phyloP scores from a whole-genome alignment of 176 grass and related monocot species.

The Poa annua region DNA sequence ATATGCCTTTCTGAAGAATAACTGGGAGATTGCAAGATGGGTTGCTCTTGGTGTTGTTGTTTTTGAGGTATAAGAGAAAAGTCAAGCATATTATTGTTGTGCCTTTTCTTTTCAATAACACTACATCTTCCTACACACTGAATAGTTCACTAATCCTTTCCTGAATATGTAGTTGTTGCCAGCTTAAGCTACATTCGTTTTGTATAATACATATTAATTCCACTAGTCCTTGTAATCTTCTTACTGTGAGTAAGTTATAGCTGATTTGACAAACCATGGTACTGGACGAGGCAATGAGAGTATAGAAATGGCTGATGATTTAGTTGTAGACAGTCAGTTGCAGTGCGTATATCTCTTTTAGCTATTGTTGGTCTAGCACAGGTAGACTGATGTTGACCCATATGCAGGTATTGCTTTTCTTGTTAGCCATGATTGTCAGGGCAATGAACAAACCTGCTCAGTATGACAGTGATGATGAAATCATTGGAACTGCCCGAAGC shows the following conservation, averaged over 20 bases:
- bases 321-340: slow-evolving; percentile 9
- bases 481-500: slow-evolving; percentile 53
- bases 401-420: slow-evolving; percentile 76
- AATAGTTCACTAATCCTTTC: slow-evolving; percentile 1
- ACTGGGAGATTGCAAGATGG: slow-evolving; percentile 96
- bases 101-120: background rate
- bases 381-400: slow-evolving; percentile 3
- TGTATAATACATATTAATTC: slow-evolving; percentile 23
- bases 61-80: slow-evolving; percentile 73
- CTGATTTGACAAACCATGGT: background rate
- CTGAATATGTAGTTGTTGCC: background rate
- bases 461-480: slow-evolving; percentile 95
- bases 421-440: slow-evolving; percentile 84
- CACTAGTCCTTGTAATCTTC: slow-evolving; percentile 12
- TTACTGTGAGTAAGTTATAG: background rate
- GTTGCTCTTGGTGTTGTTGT: slow-evolving; percentile 78
- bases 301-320: slow-evolving; percentile 22
- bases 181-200: slow-evolving; percentile 22
- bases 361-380: background rate
- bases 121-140: background rate
- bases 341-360: background rate
- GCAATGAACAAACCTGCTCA: slow-evolving; percentile 83
- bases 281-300: background rate
- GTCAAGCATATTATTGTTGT: background rate
- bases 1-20: slow-evolving; percentile 77